A percentile compares a stretch with the other conserved stretches of the same genome.
These are phyloP conservation scores for Curvularia eragrostidis DNA, from an alignment of 2,329 filamentous ascomycete species.

Conservation along the genomic window DNA sequence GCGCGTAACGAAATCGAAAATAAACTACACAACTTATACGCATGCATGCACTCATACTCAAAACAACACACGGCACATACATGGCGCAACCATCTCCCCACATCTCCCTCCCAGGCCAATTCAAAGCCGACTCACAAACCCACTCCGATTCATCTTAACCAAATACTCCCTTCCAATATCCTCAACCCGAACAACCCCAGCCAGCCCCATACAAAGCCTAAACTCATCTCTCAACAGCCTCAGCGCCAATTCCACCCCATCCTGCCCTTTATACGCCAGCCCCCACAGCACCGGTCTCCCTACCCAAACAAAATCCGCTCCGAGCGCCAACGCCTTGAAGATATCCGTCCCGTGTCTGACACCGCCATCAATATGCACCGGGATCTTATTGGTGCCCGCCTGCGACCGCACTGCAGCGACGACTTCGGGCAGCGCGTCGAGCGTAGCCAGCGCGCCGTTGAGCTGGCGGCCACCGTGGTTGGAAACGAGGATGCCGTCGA, in stretches of 20 bases:
- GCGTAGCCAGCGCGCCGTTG: constrained; percentile 53
- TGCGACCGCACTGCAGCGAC: constrained; percentile 55
- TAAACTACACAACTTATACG: too few species aligned
- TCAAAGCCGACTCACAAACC: constrained; percentile 24
- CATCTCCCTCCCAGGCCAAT: too few species aligned
- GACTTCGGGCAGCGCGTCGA: constrained; percentile 61
- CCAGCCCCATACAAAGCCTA: constrained; percentile 34
- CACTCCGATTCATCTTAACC: constrained; percentile 33
- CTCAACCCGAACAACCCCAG: constrained; percentile 30
- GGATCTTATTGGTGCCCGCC: constrained; percentile 48
- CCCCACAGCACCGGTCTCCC: constrained; percentile 68
- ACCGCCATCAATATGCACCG: constrained; percentile 89
- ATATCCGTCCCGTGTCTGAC: constrained; percentile 89
- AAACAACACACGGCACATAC: too few species aligned
- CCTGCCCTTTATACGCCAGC: constrained; percentile 54
- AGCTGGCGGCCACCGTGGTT: constrained; percentile 63
- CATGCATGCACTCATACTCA: too few species aligned
- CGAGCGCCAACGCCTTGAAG: constrained; percentile 90
- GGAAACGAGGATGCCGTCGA: constrained; percentile 57
- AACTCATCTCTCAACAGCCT: constrained; percentile 30
- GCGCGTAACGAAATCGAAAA: too few species aligned
- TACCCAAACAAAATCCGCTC: constrained; percentile 82
- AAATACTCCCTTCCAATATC: constrained; percentile 34
- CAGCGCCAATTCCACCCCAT: constrained; percentile 30
- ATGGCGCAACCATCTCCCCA: too few species aligned